Conservation (phyloP, 1,139 yeast species). For the Diutina pseudorugosa region DNA sequence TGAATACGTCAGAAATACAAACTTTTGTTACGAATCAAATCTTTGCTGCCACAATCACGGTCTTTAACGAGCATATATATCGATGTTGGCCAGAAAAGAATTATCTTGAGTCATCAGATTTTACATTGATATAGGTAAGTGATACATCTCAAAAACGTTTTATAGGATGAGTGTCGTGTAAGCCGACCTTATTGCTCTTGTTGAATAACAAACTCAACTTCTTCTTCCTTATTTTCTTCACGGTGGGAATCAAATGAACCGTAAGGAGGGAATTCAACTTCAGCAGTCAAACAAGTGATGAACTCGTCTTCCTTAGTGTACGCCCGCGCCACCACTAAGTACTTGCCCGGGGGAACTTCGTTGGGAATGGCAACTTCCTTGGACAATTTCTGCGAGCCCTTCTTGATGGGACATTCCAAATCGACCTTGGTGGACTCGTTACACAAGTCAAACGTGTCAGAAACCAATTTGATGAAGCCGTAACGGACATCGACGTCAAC, state of each 20-base stretch:
- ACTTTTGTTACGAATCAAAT: too few species aligned
- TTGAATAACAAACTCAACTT: not conserved
- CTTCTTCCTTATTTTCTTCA: not conserved
- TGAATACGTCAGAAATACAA: too few species aligned
- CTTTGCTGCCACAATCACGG: too few species aligned
- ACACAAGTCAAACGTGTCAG: constrained; percentile 83
- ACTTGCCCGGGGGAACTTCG: constrained; percentile 95
- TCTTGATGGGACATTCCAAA: constrained; percentile 62
- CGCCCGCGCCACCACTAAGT: constrained; percentile 78
- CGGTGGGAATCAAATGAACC: not conserved
- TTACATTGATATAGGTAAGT: too few species aligned
- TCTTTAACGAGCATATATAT: too few species aligned
- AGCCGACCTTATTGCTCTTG: not conserved
- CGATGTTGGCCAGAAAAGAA: too few species aligned
- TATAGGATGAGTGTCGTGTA: too few species aligned
- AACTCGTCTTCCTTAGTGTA: constrained; percentile 70
- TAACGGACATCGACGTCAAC: constrained; percentile 88
- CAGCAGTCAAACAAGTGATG: constrained; percentile 78
- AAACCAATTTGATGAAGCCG: constrained; percentile 78
- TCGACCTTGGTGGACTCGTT: constrained; percentile 78
- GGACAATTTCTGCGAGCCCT: constrained; percentile 53
- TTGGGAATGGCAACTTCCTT: constrained; percentile 75
- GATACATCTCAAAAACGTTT: not conserved
- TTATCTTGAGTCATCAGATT: too few species aligned
- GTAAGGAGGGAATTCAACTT: constrained; percentile 44